Evolutionary conservation across 768 basidiomycete species (phyloP).

Genomic region (Pleurotus sapidus): DNA sequence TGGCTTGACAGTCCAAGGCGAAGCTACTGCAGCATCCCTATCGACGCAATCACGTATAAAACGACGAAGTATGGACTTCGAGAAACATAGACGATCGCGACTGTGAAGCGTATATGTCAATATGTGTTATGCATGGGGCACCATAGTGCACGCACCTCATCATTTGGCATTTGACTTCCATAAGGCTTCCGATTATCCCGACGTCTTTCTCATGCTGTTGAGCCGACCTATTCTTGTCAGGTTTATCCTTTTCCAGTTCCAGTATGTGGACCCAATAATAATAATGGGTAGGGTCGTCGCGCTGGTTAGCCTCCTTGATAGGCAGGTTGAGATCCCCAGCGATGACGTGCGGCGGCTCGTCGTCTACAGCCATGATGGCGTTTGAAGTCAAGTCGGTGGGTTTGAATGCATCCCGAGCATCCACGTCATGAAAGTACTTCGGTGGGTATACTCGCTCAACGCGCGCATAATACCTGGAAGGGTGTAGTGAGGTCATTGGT

Average conservation of each 20-base stretch:
- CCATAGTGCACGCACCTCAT: constrained; percentile 62
- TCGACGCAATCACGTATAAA: constrained; percentile 96
- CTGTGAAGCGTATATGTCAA: constrained; percentile 34
- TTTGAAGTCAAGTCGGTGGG: constrained; percentile 18
- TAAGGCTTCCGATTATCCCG: constrained; percentile 70
- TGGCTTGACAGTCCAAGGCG: constrained; percentile 94
- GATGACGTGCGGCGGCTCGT: constrained; percentile 62
- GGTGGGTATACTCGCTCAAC: constrained; percentile 79
- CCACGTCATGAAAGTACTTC: constrained; percentile 42
- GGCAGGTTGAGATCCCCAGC: constrained; percentile 78
- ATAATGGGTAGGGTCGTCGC: constrained; percentile 82
- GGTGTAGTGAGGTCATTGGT: constrained; percentile 8
- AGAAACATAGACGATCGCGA: constrained; percentile 93
- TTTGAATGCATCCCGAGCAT: constrained; percentile 48
- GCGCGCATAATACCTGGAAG: constrained; percentile 71
- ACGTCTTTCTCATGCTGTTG: constrained; percentile 54
- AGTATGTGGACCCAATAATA: constrained; percentile 86
- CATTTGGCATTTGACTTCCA: constrained; percentile 77
- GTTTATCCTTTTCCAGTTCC: constrained; percentile 70
- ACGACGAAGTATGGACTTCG: constrained; percentile 93
- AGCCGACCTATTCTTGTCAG: constrained; percentile 54
- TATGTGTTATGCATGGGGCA: neutral
- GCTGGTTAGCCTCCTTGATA: constrained; percentile 61
- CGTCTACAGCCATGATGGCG: constrained; percentile 25
- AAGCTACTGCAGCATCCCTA: constrained; percentile 87